Percentiles rank a stretch among this genome's conserved stretches.
phyloP scores from a whole-genome alignment of 768 basidiomycete genomes.

The Boletus vinaceobasis region DNA sequence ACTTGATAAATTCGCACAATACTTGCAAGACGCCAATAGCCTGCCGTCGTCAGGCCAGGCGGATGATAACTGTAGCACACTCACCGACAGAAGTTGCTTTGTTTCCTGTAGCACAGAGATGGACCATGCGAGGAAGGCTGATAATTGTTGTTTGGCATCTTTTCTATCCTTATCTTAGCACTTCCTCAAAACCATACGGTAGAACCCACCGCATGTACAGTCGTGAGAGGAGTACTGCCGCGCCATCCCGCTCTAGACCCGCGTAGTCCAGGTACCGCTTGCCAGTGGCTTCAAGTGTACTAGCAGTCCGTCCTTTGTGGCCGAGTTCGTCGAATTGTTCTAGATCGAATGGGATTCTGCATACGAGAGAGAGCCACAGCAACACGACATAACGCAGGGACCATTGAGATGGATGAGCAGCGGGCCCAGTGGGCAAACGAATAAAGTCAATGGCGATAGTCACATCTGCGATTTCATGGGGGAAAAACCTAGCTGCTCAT shows the following conservation, averaged over 20 bases:
- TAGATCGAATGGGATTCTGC: constrained; percentile 91
- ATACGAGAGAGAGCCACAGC: constrained; percentile 91
- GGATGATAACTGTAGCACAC: constrained; percentile 8
- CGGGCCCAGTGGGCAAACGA: constrained; percentile 42
- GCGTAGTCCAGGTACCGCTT: constrained; percentile 58
- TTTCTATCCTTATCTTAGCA: constrained; percentile 40
- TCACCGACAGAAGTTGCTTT: constrained; percentile 51
- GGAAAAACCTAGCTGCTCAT: constrained; percentile 81
- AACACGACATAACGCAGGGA: constrained; percentile 77
- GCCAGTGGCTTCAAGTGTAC: constrained; percentile 53
- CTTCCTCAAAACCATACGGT: background rate
- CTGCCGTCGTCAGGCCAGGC: constrained; percentile 36
- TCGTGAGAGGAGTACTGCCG: constrained; percentile 75
- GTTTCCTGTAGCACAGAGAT: constrained; percentile 35
- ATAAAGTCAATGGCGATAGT: constrained; percentile 70
- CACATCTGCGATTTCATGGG: constrained; percentile 84
- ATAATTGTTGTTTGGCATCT: constrained; percentile 51
- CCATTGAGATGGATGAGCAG: constrained; percentile 57
- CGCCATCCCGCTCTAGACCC: constrained; percentile 83
- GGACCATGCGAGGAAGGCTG: constrained; percentile 51
- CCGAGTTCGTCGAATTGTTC: constrained; percentile 73
- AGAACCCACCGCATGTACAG: constrained; percentile 70
- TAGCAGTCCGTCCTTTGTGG: constrained; percentile 51
- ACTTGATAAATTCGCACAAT: constrained; percentile 67
- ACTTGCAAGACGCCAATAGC: constrained; percentile 66